Base-by-base conservation (phyloP, 2,329 filamentous ascomycete species). In the Arthroderma uncinatum region DNA sequence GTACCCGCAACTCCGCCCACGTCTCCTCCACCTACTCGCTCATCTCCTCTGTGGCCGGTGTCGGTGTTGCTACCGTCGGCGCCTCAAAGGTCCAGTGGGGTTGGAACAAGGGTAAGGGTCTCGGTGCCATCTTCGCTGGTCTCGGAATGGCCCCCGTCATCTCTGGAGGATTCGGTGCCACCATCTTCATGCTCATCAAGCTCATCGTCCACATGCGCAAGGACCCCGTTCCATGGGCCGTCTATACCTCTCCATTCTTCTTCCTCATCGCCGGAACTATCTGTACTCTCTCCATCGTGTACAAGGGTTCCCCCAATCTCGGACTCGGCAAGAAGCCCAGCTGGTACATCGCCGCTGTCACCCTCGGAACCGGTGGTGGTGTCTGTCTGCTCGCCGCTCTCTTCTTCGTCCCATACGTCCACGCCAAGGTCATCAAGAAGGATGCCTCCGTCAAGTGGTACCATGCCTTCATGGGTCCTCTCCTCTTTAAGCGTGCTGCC, bases 201-300 rank as follows among this genome's bases (percentile, higher is more conserved):
- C 52, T 81, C 33, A 72, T 79, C n/a, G 85, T 91, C 2, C 85
- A 87, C 67, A 70, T 85, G 61, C 85, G 86, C 69, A 83, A 79
- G 71, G 83, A 87, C 70, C 85, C 86, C 4, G 77, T 87, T 1
- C 79, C 77, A 5, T 88, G 84, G 85, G 85, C 86, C 25, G 80
- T 90, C 56, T 89, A 78, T 73, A 84, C 80, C 54, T 83, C 85
- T 1, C 87, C 86, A 8, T 82, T 86, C 73, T 90, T 84, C 75
- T 90, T 90, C 78, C 81, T 89, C 57, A 80, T 90, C 59, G 85
- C 86, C 57, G 84, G 78, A 57, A 87, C 84, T 58, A 73, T 90
- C 65, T 88, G 85, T 73, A 86, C 86, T 0, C 77, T 91, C 4
- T 88, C 84, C 44, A 83, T 91, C 64, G 86, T 90, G 63, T 89